Evolutionary conservation across 768 basidiomycete species (phyloP).

Genomic region (Boletales sp.): DNA sequence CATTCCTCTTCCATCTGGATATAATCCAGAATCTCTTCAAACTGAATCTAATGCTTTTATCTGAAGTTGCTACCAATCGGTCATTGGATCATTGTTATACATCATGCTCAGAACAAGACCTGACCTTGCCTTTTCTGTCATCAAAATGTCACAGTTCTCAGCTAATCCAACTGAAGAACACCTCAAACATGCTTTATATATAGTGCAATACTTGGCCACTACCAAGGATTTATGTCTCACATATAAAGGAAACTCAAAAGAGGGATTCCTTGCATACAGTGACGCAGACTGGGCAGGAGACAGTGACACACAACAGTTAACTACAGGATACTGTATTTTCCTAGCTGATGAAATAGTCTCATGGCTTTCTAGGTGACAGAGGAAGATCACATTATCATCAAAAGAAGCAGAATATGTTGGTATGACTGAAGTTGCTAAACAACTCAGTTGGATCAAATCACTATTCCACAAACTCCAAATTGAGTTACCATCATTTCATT

Average conservation of each 20-base stretch:
- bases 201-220: too few relatives aligned
- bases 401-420: not conserved
- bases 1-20: not conserved
- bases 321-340: not conserved
- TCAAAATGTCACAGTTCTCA: too few relatives aligned
- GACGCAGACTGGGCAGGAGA: not conserved
- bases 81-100: not conserved
- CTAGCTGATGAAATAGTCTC: not conserved
- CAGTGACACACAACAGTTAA: not conserved
- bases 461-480: too few relatives aligned
- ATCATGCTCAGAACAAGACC: too few relatives aligned
- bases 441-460: not conserved
- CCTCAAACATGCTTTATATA: too few relatives aligned
- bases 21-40: not conserved
- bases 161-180: too few relatives aligned
- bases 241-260: too few relatives aligned
- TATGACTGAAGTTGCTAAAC: not conserved
- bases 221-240: too few relatives aligned
- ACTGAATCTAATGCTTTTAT: not conserved
- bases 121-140: too few relatives aligned
- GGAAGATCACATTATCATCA: not conserved
- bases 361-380: not conserved
- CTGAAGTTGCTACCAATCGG: not conserved
- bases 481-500: too few relatives aligned
- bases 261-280: not conserved